A percentile compares a stretch with the other conserved stretches of the same genome.
Conservation (phyloP, 768 basidiomycete genomes). For the Pisolithus tinctorius region DNA sequence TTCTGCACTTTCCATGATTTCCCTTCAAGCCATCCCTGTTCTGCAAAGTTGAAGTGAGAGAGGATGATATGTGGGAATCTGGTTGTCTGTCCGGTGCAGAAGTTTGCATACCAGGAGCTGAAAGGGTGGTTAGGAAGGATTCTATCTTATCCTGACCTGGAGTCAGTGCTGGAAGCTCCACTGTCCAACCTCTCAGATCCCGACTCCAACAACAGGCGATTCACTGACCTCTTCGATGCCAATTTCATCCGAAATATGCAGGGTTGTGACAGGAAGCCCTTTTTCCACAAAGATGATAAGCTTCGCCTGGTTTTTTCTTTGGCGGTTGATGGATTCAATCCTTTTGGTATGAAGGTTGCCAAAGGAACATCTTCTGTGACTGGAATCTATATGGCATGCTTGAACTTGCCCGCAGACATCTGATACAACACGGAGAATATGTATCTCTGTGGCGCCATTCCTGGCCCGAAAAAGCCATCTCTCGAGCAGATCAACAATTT, state of each 20-base stretch:
- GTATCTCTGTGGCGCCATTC: constrained; percentile 33
- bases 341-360: constrained; percentile 21
- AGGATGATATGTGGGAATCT: background rate
- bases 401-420: constrained; percentile 31
- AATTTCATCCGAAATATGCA: constrained; percentile 16
- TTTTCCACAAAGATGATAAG: constrained; percentile 5
- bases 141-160: constrained; percentile 18
- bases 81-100: constrained; percentile 1
- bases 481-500: constrained; percentile 31
- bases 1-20: constrained; percentile 12
- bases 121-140: constrained; percentile 22
- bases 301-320: constrained; percentile 22
- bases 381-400: constrained; percentile 22
- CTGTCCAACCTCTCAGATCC: background rate
- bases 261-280: constrained; percentile 21
- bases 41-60: background rate
- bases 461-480: constrained; percentile 33
- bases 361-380: constrained; percentile 18
- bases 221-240: constrained; percentile 18
- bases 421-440: constrained; percentile 33
- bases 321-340: constrained; percentile 11
- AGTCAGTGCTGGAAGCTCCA: constrained; percentile 18
- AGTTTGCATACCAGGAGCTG: constrained; percentile 22
- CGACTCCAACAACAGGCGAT: constrained; percentile 2
- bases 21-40: constrained; percentile 8